phyloP scores from a whole-genome alignment of 345 rosid genomes.

The Pistacia vera region DNA sequence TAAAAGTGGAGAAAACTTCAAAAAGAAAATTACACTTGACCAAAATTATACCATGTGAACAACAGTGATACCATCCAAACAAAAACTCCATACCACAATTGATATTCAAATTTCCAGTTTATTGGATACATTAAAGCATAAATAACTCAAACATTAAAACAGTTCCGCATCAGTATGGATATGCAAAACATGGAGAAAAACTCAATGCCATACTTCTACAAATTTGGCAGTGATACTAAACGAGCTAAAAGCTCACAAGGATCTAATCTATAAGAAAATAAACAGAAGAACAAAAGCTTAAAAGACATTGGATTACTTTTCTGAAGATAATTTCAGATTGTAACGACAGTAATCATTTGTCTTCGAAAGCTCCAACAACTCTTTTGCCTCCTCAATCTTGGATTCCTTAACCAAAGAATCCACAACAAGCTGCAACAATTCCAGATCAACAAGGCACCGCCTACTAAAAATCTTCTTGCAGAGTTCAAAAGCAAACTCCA shows the following conservation, averaged over 20 bases:
- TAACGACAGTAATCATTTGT: constrained; percentile 36
- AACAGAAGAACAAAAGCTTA: neutral
- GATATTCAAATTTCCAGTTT: neutral
- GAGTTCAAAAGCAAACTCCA: constrained; percentile 48
- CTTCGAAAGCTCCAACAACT: constrained; percentile 57
- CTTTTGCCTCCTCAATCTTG: constrained; percentile 54
- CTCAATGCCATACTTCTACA: too few relatives aligned
- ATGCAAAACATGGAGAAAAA: too few relatives aligned
- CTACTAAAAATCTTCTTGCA: constrained; percentile 39
- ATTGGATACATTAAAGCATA: neutral
- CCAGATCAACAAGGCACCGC: constrained; percentile 32
- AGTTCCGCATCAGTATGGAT: neutral
- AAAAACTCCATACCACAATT: neutral
- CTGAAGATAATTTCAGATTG: constrained; percentile 41
- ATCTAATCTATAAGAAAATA: neutral
- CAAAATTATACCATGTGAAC: neutral
- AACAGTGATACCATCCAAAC: neutral
- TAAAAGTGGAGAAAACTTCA: neutral
- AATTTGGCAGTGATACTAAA: neutral
- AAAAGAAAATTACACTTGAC: neutral
- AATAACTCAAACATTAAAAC: neutral
- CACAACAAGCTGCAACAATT: constrained; percentile 52
- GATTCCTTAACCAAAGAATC: constrained; percentile 50
- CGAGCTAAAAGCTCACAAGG: neutral
- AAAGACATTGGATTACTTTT: constrained; percentile 14